Conservation (phyloP, 2,329 filamentous ascomycete species). For the Botrytis porri region DNA sequence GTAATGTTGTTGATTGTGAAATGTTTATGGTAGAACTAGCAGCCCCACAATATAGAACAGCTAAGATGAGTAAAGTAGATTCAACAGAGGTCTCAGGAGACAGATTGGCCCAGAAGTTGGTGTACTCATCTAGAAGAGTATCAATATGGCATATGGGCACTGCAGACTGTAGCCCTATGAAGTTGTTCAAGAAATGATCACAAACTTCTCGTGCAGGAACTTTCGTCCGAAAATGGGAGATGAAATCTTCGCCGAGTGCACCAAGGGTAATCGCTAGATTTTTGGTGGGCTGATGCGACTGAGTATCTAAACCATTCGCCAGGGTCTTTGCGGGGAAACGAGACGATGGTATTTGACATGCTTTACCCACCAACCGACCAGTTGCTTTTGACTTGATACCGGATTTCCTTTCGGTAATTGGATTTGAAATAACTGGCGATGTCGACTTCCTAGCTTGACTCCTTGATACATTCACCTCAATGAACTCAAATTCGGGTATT, state of each 20-base stretch:
- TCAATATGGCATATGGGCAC: neutral
- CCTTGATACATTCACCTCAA: conserved; percentile 1
- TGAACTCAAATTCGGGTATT: conserved; percentile 15
- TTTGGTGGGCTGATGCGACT: neutral
- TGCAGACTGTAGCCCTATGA: neutral
- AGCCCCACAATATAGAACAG: neutral
- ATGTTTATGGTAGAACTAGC: neutral
- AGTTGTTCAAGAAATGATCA: conserved; percentile 5
- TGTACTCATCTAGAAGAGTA: neutral
- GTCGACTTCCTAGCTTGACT: neutral
- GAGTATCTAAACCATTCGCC: neutral
- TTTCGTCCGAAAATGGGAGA: neutral
- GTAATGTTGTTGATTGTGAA: neutral
- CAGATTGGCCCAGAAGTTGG: neutral
- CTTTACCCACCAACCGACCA: neutral
- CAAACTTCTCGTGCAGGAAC: neutral
- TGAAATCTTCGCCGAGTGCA: neutral
- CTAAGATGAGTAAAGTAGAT: neutral
- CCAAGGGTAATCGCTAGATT: neutral
- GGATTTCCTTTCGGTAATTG: neutral
- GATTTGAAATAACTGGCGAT: neutral
- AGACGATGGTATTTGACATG: neutral
- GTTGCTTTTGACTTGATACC: neutral
- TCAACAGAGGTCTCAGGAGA: neutral
- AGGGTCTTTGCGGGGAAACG: neutral